Conservation (phyloP, 2,329 filamentous ascomycete species). For the Juglanconis juglandina region DNA sequence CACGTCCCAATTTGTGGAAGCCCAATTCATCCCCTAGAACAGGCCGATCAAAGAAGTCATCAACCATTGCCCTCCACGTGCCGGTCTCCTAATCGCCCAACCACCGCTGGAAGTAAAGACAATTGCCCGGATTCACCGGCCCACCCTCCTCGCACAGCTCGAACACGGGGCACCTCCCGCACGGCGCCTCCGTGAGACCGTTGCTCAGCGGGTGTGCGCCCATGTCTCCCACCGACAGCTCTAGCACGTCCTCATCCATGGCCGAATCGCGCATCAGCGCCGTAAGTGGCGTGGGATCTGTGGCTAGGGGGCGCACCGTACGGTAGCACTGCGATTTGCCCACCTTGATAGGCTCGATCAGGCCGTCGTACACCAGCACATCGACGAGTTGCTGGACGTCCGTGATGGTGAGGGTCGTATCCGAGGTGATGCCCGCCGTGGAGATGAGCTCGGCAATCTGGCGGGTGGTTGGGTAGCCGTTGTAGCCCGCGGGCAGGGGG, state of each 20-base stretch:
- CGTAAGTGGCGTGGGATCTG: slow-evolving; percentile 26
- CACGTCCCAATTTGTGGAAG: neutral
- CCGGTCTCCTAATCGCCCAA: slow-evolving; percentile 45
- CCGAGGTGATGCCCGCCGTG: slow-evolving; percentile 65
- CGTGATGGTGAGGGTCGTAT: slow-evolving; percentile 65
- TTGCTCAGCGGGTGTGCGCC: slow-evolving; percentile 52
- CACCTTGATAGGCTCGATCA: slow-evolving; percentile 64
- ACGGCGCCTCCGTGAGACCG: slow-evolving; percentile 83
- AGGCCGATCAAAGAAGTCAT: slow-evolving; percentile 8
- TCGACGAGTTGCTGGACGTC: slow-evolving; percentile 85
- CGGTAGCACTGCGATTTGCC: slow-evolving; percentile 51
- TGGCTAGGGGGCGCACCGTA: slow-evolving; percentile 47
- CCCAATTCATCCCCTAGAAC: too few species aligned
- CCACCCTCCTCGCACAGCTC: slow-evolving; percentile 88
- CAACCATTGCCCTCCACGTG: slow-evolving; percentile 6
- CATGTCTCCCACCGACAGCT: slow-evolving; percentile 20
- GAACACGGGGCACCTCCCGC: slow-evolving; percentile 88
- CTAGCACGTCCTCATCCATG: slow-evolving; percentile 20
- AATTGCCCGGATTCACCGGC: slow-evolving; percentile 83
- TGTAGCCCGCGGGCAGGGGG: slow-evolving; percentile 63
- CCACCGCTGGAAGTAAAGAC: slow-evolving; percentile 90
- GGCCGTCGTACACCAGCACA: slow-evolving; percentile 83
- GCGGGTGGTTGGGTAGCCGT: slow-evolving; percentile 74
- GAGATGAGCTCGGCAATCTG: slow-evolving; percentile 75
- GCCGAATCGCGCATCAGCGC: slow-evolving; percentile 26